These are phyloP conservation scores for Trichoderma harzianum DNA, from an alignment of 2,329 filamentous ascomycete genomes.

Conservation along the genomic window DNA sequence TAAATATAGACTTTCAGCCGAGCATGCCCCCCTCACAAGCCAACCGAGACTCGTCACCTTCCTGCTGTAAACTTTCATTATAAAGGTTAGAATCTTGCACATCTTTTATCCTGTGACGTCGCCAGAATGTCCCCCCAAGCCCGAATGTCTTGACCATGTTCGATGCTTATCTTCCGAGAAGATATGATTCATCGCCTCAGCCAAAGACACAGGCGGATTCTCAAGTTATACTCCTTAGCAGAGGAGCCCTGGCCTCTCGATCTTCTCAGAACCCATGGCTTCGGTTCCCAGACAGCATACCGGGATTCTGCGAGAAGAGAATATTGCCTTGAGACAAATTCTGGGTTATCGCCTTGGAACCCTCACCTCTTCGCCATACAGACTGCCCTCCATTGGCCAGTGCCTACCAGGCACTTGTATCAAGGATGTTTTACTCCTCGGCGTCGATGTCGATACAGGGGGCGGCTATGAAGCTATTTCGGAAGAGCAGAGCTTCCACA, in stretches of 20 bases:
- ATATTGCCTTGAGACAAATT: conserved; percentile 21
- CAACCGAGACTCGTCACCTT: no score
- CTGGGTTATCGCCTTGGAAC: conserved; percentile 20
- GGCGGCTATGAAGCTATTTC: conserved; percentile 18
- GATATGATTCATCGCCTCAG: neutral
- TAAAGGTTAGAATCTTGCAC: neutral
- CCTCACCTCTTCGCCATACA: neutral
- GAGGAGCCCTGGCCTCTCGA: neutral
- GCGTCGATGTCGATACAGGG: conserved; percentile 20
- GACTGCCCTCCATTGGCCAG: neutral
- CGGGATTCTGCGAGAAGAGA: conserved; percentile 24
- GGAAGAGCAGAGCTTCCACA: conserved; percentile 19
- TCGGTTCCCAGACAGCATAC: conserved; percentile 13
- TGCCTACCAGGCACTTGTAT: neutral
- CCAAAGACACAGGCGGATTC: neutral
- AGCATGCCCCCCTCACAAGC: no score
- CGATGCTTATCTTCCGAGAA: neutral
- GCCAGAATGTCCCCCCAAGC: neutral
- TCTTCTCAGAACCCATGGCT: neutral
- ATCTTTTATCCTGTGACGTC: neutral
- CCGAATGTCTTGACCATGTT: neutral
- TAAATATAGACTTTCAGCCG: no score
- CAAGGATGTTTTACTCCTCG: neutral
- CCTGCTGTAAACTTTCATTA: no score
- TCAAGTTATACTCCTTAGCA: neutral